phyloP scores from a whole-genome alignment of 495 filamentous ascomycete species.

The Astrocystis sublimbata region DNA sequence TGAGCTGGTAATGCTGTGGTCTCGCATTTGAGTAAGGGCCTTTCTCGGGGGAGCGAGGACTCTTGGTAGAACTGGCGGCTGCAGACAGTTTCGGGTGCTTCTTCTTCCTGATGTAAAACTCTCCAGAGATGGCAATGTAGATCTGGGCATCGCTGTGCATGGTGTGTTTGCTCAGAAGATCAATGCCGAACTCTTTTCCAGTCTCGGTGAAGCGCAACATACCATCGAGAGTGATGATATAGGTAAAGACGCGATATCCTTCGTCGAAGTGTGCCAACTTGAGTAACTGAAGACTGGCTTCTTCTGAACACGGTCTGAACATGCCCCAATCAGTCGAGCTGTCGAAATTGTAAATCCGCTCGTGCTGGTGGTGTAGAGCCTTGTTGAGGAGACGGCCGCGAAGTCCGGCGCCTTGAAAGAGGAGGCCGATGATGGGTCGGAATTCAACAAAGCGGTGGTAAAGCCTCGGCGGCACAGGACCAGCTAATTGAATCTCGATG shows the following conservation, averaged over 20 bases:
- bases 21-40: conserved; percentile 51
- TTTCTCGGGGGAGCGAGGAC: conserved; percentile 27
- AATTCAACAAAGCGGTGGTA: conserved; percentile 95
- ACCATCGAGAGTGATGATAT: conserved; percentile 85
- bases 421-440: conserved; percentile 81
- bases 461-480: conserved; percentile 73
- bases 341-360: conserved; percentile 84
- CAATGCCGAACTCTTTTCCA: conserved; percentile 90
- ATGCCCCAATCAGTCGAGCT: conserved; percentile 66
- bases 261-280: conserved; percentile 84
- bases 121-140: conserved; percentile 87
- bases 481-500: conserved; percentile 83
- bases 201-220: conserved; percentile 90
- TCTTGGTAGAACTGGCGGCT: conserved; percentile 23
- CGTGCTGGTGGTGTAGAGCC: conserved; percentile 87
- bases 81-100: conserved; percentile 25
- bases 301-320: conserved; percentile 51
- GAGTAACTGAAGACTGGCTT: conserved; percentile 75
- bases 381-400: conserved; percentile 77
- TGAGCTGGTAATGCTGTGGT: conserved; percentile 74
- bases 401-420: conserved; percentile 78
- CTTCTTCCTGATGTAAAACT: conserved; percentile 85
- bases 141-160: conserved; percentile 91
- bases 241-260: conserved; percentile 86
- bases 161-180: conserved; percentile 88